Percentiles rank a stretch among this genome's conserved stretches.
These are phyloP conservation scores for Termitomyces sp. DNA, from an alignment of 768 basidiomycete genomes.

Conservation along the genomic window DNA sequence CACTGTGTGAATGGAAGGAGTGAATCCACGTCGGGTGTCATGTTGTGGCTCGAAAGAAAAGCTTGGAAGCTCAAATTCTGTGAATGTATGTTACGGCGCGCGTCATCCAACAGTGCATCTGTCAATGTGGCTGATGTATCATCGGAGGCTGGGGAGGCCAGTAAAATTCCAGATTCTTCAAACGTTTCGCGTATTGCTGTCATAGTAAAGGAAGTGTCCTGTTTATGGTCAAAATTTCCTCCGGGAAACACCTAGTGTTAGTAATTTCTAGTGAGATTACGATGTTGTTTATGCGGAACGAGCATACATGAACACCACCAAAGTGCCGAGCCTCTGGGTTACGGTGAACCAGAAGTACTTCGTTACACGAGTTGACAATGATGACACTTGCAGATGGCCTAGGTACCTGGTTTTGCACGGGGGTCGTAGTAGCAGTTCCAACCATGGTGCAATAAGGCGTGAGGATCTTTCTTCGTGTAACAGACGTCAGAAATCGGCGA, in stretches of 20 bases:
- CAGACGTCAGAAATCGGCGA: neutral
- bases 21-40: slow-evolving; percentile 39
- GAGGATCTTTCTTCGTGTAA: neutral
- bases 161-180: slow-evolving; percentile 66
- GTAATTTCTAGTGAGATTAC: neutral
- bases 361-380: slow-evolving; percentile 60
- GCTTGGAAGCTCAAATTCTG: slow-evolving; percentile 43
- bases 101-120: slow-evolving; percentile 42
- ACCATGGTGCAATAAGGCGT: slow-evolving; percentile 7
- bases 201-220: slow-evolving; percentile 50
- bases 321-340: slow-evolving; percentile 62
- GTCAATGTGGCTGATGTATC: slow-evolving; percentile 18
- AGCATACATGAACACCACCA: slow-evolving; percentile 59
- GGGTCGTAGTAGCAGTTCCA: neutral
- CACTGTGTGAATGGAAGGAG: slow-evolving; percentile 72
- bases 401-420: slow-evolving; percentile 23
- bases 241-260: slow-evolving; percentile 66
- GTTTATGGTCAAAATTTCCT: slow-evolving; percentile 58
- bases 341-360: slow-evolving; percentile 65
- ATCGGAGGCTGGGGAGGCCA: slow-evolving; percentile 38
- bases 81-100: slow-evolving; percentile 52
- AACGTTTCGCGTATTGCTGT: slow-evolving; percentile 77
- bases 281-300: slow-evolving; percentile 1
- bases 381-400: slow-evolving; percentile 66
- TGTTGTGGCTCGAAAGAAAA: slow-evolving; percentile 43